Base-by-base conservation (phyloP, 306 rosid genomes). In the Arachis hypogaea region DNA sequence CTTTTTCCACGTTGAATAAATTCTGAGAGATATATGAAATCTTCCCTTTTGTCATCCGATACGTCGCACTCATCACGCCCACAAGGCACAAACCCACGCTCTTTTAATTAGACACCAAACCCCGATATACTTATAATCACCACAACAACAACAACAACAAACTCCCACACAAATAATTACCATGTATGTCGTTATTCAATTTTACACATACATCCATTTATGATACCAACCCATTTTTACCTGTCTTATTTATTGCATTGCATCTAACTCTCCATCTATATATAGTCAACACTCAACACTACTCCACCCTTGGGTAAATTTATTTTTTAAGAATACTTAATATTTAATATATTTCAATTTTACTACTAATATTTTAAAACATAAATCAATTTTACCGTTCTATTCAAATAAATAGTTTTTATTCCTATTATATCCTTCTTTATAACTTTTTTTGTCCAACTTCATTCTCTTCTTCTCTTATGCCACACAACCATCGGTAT, bases 51-150 rank as follows among this genome's bases (percentile, higher is more conserved):
- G 97, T 87, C 92, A 85, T 83, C 65, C 80, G 95, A 94, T 74
- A 84, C 80, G 98, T 94, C 97, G 90, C 94, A 87, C 97, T 91
- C 98, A 91, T 89, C 81, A 89, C 96, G 69, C 86, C 93, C 97
- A 94, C 88, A 79, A 68, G 59, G 59, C 86, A 64, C 64, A 77
- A 74, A 58, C 51, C 82, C 84, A 80, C 83, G 81, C 84, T 77
- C 85, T 66, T 74, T 1, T 76, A 78, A 85, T 73, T 66, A 55
- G 74, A 47, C 80, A 61, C 80, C 74, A 51, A 29, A 73, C 60
- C 54, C 63, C 38, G 4, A 33, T 33, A 33, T 33, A 33, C 38
- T 33, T 56, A n/a, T 73, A 50, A 58, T 45, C 68, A 50, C 18
- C 76, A 36, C 47, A 55, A 49, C 5, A 60, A 66, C 46, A 78